These are phyloP conservation scores for Dunaliella sp. DNA, from an alignment of 139 green algal species.

Conservation along the genomic window DNA sequence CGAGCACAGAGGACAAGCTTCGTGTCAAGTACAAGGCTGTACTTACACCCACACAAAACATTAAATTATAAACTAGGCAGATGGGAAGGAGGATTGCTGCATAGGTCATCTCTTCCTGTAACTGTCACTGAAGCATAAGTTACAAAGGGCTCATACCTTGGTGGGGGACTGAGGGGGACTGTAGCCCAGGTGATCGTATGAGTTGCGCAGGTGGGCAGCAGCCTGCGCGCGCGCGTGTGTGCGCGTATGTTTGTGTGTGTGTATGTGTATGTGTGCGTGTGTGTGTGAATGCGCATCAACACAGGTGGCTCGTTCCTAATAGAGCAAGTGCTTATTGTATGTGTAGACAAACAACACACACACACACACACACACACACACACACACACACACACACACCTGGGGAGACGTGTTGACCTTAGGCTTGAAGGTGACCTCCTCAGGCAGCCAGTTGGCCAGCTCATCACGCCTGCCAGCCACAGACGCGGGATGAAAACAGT, in stretches of 20 bases:
- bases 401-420: slow-evolving; percentile 37
- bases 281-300: not conserved
- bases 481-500: too few relatives aligned
- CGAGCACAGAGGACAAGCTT: not conserved
- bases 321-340: not conserved
- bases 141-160: not conserved
- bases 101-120: not conserved
- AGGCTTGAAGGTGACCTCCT: slow-evolving; percentile 80
- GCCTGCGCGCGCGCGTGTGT: slow-evolving; percentile 5
- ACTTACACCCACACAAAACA: not conserved
- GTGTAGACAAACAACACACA: not conserved
- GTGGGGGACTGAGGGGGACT: not conserved
- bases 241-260: not conserved
- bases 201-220: slow-evolving; percentile 34
- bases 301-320: not conserved
- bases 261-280: not conserved
- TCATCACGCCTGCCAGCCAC: slow-evolving; percentile 53
- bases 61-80: not conserved
- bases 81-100: not conserved
- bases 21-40: not conserved
- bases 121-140: not conserved
- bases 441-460: slow-evolving; percentile 54
- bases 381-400: not conserved
- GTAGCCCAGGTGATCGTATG: slow-evolving; percentile 14
- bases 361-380: not conserved